Conservation (phyloP, 2,329 filamentous ascomycete species). For the Blastomyces percursus region DNA sequence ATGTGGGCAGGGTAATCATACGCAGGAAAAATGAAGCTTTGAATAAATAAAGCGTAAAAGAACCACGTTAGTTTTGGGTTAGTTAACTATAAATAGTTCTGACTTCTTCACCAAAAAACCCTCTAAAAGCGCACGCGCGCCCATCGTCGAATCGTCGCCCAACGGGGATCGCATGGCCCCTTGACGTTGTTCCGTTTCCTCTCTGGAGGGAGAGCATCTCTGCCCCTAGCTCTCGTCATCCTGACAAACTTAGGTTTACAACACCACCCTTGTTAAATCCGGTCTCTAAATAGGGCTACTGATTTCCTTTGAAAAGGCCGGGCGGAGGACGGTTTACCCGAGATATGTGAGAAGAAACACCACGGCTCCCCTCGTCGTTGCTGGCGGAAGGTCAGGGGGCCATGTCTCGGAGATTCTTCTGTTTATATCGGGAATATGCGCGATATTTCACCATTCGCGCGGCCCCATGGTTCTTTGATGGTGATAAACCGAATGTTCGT, state of each 20-base stretch:
- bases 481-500: neutral
- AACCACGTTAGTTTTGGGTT: neutral
- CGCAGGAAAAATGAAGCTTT: neutral
- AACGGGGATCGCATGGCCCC: neutral
- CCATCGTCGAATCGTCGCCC: neutral
- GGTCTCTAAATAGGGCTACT: neutral
- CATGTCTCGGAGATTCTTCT: neutral
- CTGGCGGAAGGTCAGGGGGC: neutral
- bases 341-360: neutral
- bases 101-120: neutral
- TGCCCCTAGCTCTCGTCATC: neutral
- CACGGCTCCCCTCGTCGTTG: neutral
- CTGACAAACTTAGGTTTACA: neutral
- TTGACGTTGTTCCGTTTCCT: neutral
- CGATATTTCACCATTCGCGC: neutral
- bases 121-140: neutral
- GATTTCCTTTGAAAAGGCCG: neutral
- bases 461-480: neutral
- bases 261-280: neutral
- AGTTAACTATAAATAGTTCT: neutral
- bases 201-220: neutral
- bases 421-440: neutral
- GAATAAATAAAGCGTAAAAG: neutral
- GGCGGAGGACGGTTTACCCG: neutral
- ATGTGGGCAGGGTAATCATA: neutral